Evolutionary conservation across 2,329 filamentous ascomycete genomes (phyloP).

Genomic region (Purpureocillium lavendulum): DNA sequence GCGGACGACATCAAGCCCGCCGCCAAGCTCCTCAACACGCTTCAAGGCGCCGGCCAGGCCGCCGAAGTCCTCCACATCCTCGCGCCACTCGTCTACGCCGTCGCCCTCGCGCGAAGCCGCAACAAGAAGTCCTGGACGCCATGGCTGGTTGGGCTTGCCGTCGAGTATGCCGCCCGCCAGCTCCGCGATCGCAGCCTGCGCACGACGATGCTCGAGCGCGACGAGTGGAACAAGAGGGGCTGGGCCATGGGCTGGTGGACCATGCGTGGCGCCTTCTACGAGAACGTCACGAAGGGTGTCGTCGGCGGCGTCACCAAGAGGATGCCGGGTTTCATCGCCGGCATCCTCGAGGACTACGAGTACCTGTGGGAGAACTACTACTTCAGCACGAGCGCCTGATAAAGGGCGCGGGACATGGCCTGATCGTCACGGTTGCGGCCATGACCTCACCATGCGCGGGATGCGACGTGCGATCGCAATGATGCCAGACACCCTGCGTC

Average conservation of each 20-base stretch:
- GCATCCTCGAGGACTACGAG: slow-evolving; percentile 90
- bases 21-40: slow-evolving; percentile 72
- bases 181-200: slow-evolving; percentile 65
- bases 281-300: slow-evolving; percentile 74
- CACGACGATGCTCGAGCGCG: slow-evolving; percentile 79
- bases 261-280: slow-evolving; percentile 95
- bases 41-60: slow-evolving; percentile 63
- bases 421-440: too few species aligned
- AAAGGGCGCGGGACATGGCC: not conserved
- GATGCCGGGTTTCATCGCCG: slow-evolving; percentile 72
- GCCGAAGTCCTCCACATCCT: slow-evolving; percentile 91
- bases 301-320: slow-evolving; percentile 66
- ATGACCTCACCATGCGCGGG: too few species aligned
- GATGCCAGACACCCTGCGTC: too few species aligned
- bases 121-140: slow-evolving; percentile 81
- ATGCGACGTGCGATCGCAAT: too few species aligned
- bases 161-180: slow-evolving; percentile 87
- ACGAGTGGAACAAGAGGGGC: slow-evolving; percentile 80
- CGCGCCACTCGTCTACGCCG: slow-evolving; percentile 77
- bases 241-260: slow-evolving; percentile 94
- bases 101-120: slow-evolving; percentile 65
- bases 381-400: slow-evolving; percentile 55
- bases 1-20: slow-evolving; percentile 96
- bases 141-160: slow-evolving; percentile 76
- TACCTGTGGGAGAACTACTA: slow-evolving; percentile 98